Evolutionary conservation across 225 moss, liverwort and hornwort species (phyloP), one percentile per base, ranked within the genome.

Genomic region (Thuidium tamariscinum): DNA sequence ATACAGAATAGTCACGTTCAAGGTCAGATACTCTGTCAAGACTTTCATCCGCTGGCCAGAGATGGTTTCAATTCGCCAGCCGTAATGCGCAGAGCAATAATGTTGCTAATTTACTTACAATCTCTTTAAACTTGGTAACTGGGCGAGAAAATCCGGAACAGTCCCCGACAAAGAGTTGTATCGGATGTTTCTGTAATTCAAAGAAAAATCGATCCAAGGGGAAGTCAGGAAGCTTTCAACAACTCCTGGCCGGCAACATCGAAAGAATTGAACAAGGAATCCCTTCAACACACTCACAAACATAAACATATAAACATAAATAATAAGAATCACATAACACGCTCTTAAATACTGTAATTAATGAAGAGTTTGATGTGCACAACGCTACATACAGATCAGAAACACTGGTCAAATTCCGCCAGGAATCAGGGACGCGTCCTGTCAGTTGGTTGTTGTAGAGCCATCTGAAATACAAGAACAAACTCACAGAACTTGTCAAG

Each of bases 401-500:
- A 9, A 21, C 89, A 55, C 6, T 89, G 55, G 26, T 72, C 77
- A 92, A 87, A 27, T 81, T 77, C 20, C 34, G 9, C 89, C 90
- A 86, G 36, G 83, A 73, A 23, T 6, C 55, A 26, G 92, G 92
- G 56, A 92, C 89, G 56, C n/a, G 2, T 81, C 92, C 90, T 20
- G 90, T 86, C 21, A 92, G 90, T 5, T 85, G 29, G 25, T 92
- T 92, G 54, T 86, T 76, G 54, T 88, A 91, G 27, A 92, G 89
- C 90, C 92, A 92, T 81, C 92, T 92, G 89, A 36, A n/a, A 60
- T 15, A 39, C 69, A 79, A 64, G 34, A 88, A 72, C 13, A 79
- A 36, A 37, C 37, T n/a, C 57, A 54, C 22, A n/a, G 5, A n/a
- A n/a, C n/a, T 80, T 80, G 37, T 80, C 74, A 67, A 80, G 13